These are phyloP conservation scores for Phytophthora idaei DNA, from an alignment of 352 stramenopile species.

Conservation along the genomic window DNA sequence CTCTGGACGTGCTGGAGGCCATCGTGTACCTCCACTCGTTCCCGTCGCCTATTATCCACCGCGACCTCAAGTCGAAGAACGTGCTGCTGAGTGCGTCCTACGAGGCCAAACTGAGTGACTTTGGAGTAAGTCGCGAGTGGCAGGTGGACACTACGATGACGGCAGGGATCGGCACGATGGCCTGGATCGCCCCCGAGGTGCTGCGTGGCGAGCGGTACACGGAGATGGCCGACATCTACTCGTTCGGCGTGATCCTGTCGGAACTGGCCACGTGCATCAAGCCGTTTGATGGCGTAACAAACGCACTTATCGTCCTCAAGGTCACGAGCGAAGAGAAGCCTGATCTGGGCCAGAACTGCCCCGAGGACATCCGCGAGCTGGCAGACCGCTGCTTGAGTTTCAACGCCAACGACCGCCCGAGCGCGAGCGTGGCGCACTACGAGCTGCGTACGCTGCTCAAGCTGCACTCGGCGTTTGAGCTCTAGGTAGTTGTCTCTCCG, in stretches of 20 bases:
- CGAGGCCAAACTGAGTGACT: constrained; percentile 83
- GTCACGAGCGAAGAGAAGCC: constrained; percentile 76
- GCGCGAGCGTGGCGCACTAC: constrained; percentile 76
- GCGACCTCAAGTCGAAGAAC: constrained; percentile 83
- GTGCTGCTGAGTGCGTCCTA: constrained; percentile 68
- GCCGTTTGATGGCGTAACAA: constrained; percentile 73
- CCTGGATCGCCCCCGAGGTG: constrained; percentile 85
- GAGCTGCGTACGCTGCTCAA: constrained; percentile 78
- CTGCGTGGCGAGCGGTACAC: constrained; percentile 84
- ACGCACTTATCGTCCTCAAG: constrained; percentile 75
- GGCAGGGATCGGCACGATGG: constrained; percentile 83
- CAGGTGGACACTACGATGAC: constrained; percentile 82
- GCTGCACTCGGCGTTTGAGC: constrained; percentile 59
- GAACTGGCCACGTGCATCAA: constrained; percentile 73
- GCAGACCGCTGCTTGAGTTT: constrained; percentile 69
- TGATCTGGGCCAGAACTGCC: constrained; percentile 57
- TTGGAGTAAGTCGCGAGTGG: constrained; percentile 83
- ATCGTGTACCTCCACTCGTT: constrained; percentile 87
- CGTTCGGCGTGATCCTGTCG: constrained; percentile 80
- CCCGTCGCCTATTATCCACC: constrained; percentile 81
- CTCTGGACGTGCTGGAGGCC: constrained; percentile 76
- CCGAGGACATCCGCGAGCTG: constrained; percentile 71
- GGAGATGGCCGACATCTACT: constrained; percentile 89
- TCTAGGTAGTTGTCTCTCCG: constrained; percentile 35
- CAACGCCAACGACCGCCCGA: constrained; percentile 64